These are phyloP conservation scores for Coffea canephora DNA, from an alignment of 257 asterid species.

Conservation along the genomic window DNA sequence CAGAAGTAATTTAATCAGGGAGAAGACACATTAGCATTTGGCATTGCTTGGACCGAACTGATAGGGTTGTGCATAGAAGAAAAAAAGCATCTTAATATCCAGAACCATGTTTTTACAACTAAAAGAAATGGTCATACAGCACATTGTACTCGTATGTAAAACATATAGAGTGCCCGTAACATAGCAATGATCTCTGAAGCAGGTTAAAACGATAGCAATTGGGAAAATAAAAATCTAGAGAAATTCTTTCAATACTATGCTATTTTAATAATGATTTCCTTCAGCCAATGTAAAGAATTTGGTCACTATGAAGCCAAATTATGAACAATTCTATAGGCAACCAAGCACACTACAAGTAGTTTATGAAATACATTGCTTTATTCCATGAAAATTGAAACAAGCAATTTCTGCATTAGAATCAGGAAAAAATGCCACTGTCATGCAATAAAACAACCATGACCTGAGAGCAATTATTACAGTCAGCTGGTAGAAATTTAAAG, in stretches of 20 bases:
- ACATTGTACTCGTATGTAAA: background rate
- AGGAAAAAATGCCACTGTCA: background rate
- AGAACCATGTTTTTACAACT: background rate
- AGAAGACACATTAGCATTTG: background rate
- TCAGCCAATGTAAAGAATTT: background rate
- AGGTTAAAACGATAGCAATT: background rate
- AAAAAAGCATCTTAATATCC: background rate
- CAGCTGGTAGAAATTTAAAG: too few species aligned
- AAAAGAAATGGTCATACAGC: background rate
- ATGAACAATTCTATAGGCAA: background rate
- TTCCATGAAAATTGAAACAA: background rate
- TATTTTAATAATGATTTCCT: background rate
- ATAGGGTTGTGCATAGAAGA: background rate
- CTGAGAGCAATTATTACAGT: background rate
- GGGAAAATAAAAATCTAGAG: background rate
- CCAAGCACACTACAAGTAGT: background rate
- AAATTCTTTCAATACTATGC: too few species aligned
- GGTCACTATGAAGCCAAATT: background rate
- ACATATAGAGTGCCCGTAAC: background rate
- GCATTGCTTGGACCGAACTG: background rate
- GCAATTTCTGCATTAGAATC: background rate
- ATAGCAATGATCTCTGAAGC: too few species aligned
- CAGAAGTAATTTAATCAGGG: background rate
- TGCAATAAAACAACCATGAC: background rate
- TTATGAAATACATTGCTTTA: background rate